These are phyloP conservation scores for Amanita muscaria DNA, from an alignment of 768 basidiomycete genomes.

Conservation along the genomic window DNA sequence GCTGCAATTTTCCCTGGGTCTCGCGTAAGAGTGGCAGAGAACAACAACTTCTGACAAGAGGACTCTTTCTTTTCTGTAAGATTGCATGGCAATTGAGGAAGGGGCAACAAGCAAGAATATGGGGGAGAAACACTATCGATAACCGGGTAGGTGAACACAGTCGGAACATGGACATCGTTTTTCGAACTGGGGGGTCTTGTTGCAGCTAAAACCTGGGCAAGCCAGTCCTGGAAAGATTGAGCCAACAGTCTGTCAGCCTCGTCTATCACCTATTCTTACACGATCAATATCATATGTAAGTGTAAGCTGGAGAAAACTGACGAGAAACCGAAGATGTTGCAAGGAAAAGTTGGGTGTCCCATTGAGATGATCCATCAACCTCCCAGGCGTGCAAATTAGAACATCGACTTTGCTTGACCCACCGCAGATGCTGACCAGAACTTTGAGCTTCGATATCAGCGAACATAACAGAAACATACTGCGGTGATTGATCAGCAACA, in stretches of 20 bases:
- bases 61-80: constrained; percentile 47
- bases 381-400: constrained; percentile 90
- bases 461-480: constrained; percentile 30
- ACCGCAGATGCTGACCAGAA: constrained; percentile 52
- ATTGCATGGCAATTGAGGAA: constrained; percentile 36
- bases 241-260: constrained; percentile 95
- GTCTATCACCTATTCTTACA: constrained; percentile 71
- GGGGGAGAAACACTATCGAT: constrained; percentile 59
- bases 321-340: constrained; percentile 92
- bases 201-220: constrained; percentile 74
- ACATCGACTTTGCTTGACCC: constrained; percentile 92
- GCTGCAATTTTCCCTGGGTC: constrained; percentile 92
- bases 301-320: constrained; percentile 26
- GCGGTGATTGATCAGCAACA: constrained; percentile 45
- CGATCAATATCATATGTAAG: neutral
- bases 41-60: constrained; percentile 90
- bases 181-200: constrained; percentile 31
- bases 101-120: constrained; percentile 35
- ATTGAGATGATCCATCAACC: constrained; percentile 88
- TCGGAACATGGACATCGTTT: neutral
- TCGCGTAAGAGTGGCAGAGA: constrained; percentile 91
- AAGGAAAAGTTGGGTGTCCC: constrained; percentile 85
- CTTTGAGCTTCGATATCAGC: neutral
- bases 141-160: constrained; percentile 4
- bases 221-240: constrained; percentile 96